Base-by-base conservation (phyloP, 345 rosid genomes). In the Trapa incisa region DNA sequence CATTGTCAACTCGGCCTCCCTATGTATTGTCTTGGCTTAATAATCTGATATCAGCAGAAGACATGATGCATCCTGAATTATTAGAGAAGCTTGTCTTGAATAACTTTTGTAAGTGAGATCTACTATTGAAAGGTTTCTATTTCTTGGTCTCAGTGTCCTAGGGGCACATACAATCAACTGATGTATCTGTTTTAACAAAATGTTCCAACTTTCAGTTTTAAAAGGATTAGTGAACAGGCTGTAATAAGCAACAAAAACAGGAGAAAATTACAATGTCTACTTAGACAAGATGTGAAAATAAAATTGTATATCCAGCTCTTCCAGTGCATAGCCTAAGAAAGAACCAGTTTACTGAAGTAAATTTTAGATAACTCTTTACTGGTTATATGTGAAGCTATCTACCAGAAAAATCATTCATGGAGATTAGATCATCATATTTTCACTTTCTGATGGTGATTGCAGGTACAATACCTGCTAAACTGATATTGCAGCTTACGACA, bases 11-110 rank as follows among this genome's bases (percentile, higher is more conserved):
- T 17, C 83, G 77, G 14, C 90, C 98, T 73, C 97, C 96, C 61
- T 88, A 88, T 70, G 85, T 82, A 35, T 80, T 94, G 68, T 82
- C 96, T 73, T 94, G 97, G 99, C 86, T 94, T 70, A 89, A 82
- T 73, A 16, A 84, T 70, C 74, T 88, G 77, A 87, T 94, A 84
- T 89, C 99, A 69, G 84, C 96, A 65, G 79, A 85, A 53, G 97
- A 89, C 80, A 94, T 94, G 99, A 91, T 94, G 99, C 95, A 86
- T 80, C 97, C 96, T 22, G 96, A 91, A 75, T 57, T 86, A 84
- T 78, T 94, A 71, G 79, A 94, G 73, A 94, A 89, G 86, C 97
- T 94, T 29, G 80, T 91, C 78, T 67, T 91, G 81, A 94, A 91
- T 76, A 94, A 87, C 79, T 91, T 94, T 68, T 86, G 99, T 94